Conservation (phyloP, 1,284 basidiomycete species). For the Naganishia sp. region DNA sequence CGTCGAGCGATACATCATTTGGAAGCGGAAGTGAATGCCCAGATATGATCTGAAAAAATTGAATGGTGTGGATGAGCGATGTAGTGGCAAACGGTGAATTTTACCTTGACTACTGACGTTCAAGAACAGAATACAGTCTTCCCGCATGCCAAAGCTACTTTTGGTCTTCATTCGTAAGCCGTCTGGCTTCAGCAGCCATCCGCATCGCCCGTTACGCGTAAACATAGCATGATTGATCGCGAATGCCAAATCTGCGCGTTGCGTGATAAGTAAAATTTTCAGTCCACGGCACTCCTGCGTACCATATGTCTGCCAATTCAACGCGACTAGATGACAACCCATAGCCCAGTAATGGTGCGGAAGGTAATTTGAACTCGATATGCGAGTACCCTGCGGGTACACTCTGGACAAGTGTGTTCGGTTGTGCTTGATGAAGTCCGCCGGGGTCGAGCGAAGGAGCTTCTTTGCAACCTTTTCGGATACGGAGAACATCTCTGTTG, state of each 20-base stretch:
- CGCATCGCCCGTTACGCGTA: conserved; percentile 75
- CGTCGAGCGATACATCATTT: conserved; percentile 39
- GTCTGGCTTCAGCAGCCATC: conserved; percentile 88
- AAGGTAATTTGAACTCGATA: conserved; percentile 85
- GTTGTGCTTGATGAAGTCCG: conserved; percentile 86
- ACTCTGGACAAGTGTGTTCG: conserved; percentile 80
- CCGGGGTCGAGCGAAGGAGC: conserved; percentile 58
- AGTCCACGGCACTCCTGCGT: conserved; percentile 38
- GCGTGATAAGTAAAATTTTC: background rate
- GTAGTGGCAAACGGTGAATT: conserved; percentile 1
- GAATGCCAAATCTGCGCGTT: conserved; percentile 69
- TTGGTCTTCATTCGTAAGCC: conserved; percentile 70
- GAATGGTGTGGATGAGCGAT: conserved; percentile 36
- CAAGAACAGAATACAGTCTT: conserved; percentile 66
- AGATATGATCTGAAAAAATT: conserved; percentile 68
- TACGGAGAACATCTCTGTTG: conserved; percentile 88
- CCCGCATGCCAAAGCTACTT: conserved; percentile 61
- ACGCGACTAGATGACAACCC: conserved; percentile 89
- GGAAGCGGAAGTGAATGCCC: conserved; percentile 83
- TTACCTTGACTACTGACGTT: conserved; percentile 55
- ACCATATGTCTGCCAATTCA: conserved; percentile 98
- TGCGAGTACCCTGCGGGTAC: conserved; percentile 82
- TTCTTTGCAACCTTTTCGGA: conserved; percentile 75
- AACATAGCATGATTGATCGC: conserved; percentile 96
- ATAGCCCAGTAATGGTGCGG: conserved; percentile 88